These are phyloP conservation scores for Kappamyces sp. DNA, from an alignment of 192 early-diverging fungal genomes.

Conservation along the genomic window DNA sequence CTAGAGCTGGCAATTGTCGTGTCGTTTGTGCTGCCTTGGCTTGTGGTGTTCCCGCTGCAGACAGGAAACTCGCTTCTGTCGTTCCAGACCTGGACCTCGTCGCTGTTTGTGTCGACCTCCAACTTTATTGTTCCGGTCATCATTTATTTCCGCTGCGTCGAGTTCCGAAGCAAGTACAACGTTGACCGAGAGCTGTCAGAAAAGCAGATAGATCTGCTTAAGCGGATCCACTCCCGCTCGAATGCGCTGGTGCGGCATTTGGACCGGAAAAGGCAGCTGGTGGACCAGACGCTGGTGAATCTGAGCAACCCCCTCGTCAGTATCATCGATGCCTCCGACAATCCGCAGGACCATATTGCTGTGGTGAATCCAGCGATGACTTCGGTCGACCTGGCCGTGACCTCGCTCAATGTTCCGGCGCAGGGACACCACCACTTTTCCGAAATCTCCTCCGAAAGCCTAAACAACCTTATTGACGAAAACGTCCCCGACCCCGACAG, in stretches of 20 bases:
- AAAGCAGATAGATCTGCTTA: slow-evolving; percentile 8
- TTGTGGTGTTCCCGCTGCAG: slow-evolving; percentile 38
- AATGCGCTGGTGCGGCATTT: not conserved
- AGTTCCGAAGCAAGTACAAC: slow-evolving; percentile 42
- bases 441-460: no score
- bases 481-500: no score
- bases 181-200: slow-evolving; percentile 17
- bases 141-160: slow-evolving; percentile 47
- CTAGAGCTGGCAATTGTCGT: slow-evolving; percentile 23
- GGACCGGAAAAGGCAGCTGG: not conserved
- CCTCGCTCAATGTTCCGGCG: no score
- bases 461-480: no score
- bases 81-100: slow-evolving; percentile 46
- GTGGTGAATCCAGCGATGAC: no score
- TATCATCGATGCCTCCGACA: no score
- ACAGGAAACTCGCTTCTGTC: slow-evolving; percentile 28
- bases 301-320: no score
- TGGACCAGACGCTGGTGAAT: no score
- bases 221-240: slow-evolving; percentile 7
- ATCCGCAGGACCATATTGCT: no score
- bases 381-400: no score
- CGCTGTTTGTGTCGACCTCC: slow-evolving; percentile 44
- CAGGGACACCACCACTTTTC: no score
- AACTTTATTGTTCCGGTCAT: slow-evolving; percentile 52
- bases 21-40: slow-evolving; percentile 41